Base-by-base conservation (phyloP, 805 yeast species). In the Starmerella powellii region DNA sequence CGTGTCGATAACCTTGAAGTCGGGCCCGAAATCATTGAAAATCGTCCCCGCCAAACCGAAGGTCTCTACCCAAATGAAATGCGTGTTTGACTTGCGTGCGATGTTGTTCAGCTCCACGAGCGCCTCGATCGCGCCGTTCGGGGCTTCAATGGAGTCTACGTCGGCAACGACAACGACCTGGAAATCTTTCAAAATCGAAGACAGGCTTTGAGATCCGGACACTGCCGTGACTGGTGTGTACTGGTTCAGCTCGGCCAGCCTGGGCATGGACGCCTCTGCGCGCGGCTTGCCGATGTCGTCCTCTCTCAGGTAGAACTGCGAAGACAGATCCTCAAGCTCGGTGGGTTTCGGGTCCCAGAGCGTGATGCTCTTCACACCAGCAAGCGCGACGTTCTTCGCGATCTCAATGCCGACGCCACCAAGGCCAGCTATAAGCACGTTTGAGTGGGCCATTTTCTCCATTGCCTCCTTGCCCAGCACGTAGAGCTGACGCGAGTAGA, bases 381-480 rank as follows among this genome's bases (percentile, higher is more conserved):
- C 98, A 30, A 91, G 70, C 0, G 95, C 93, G 42, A 91, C 85
- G 63, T 91, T 91, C 65, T 91, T 91, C 19, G 98, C 96, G 44
- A 91, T 85, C 64, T 91, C 99, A 33, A 84, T 73, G 56, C 99
- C 99, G 37, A 91, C 67, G 37, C 99, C 99, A 58, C 76, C 79
- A 43, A 88, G 67, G 3, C 99, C 98, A 49, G 87, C 74, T 37
- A 91, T 71, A 38, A 91, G 72, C n/a, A 91, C 95, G 55, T 82
- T 85, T 20, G 97, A 86, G 51, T 74, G 71, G 56, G 87, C 95
- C 96, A 91, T 83, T 62, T 85, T 83, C 55, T 87, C 68, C 99
- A 91, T 91, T 40, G 99, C 99, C 52, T 91, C 99, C 56, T 84
- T 86, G 48, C 99, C 99, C 51, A 91, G 65, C 40, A 91, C 99